Percentiles rank a stretch among this genome's conserved stretches.
phyloP scores from a whole-genome alignment of 1,284 basidiomycete genomes.

The Ustilago bromivora region DNA sequence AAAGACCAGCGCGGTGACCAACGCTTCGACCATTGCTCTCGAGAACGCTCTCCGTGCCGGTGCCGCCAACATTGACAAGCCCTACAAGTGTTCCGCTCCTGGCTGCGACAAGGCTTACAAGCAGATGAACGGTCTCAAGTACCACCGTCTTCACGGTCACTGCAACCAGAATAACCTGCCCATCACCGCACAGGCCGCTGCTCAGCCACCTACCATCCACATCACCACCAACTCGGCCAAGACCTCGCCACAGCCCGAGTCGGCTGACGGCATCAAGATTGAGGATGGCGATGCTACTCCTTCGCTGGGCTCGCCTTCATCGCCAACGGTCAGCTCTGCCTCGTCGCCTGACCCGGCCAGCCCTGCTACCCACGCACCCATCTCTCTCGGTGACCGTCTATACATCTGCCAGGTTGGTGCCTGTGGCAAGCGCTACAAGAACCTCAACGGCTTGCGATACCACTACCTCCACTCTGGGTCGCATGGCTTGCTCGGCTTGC shows the following conservation, averaged over 20 bases:
- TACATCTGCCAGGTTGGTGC: constrained; percentile 70
- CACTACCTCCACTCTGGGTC: constrained; percentile 97
- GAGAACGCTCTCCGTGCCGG: constrained; percentile 39
- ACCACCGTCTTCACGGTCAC: constrained; percentile 92
- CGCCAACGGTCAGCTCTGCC: constrained; percentile 28
- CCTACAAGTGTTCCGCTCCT: constrained; percentile 94
- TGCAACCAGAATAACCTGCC: constrained; percentile 73
- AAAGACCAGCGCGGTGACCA: constrained; percentile 48
- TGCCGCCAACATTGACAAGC: constrained; percentile 75
- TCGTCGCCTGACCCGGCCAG: constrained; percentile 43
- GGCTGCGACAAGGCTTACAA: constrained; percentile 99
- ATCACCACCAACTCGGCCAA: constrained; percentile 42
- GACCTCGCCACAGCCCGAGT: constrained; percentile 46
- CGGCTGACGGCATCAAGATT: constrained; percentile 38
- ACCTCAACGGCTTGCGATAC: constrained; percentile 77
- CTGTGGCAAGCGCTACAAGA: constrained; percentile 94
- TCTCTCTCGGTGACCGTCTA: constrained; percentile 44
- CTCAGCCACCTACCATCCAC: constrained; percentile 48
- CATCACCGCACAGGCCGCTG: constrained; percentile 45
- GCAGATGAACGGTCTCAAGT: constrained; percentile 95
- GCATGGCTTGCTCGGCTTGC: constrained; percentile 73
- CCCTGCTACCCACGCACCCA: constrained; percentile 33
- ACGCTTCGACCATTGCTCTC: constrained; percentile 36
- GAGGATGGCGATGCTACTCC: constrained; percentile 33
- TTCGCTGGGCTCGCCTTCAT: constrained; percentile 30